These are phyloP conservation scores for Fusarium sublunatum DNA, from an alignment of 2,329 filamentous ascomycete species.

Conservation along the genomic window DNA sequence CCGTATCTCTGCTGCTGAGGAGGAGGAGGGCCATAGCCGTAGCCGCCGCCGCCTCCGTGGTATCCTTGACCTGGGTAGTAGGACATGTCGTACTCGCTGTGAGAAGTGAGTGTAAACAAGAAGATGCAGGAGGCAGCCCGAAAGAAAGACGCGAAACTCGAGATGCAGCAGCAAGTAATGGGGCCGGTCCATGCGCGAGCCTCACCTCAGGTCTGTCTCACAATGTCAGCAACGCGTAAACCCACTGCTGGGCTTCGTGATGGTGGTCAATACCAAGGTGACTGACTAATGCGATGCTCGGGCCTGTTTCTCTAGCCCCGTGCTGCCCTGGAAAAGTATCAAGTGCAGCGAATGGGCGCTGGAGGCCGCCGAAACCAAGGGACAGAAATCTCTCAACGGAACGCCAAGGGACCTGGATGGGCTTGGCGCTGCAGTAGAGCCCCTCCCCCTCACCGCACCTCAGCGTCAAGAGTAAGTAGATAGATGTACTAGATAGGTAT, in stretches of 20 bases:
- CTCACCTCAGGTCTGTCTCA: slow-evolving; percentile 9
- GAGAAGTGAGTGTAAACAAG: slow-evolving; percentile 6
- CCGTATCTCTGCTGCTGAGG: slow-evolving; percentile 41
- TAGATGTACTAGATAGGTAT: slow-evolving; percentile 24
- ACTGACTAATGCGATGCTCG: not conserved
- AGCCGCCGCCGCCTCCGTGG: slow-evolving; percentile 49
- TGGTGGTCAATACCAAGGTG: no score
- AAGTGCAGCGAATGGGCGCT: not conserved
- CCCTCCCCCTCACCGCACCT: slow-evolving; percentile 40
- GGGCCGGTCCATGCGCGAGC: slow-evolving; percentile 7
- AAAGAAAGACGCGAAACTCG: slow-evolving; percentile 15
- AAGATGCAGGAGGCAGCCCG: slow-evolving; percentile 25
- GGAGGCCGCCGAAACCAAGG: slow-evolving; percentile 29
- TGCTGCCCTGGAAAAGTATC: slow-evolving; percentile 22
- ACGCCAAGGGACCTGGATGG: slow-evolving; percentile 36
- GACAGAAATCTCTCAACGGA: slow-evolving; percentile 2
- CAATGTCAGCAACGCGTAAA: not conserved
- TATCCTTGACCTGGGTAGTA: slow-evolving; percentile 57
- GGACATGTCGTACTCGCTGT: slow-evolving; percentile 48
- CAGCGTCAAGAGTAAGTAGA: slow-evolving; percentile 26
- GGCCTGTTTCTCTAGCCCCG: slow-evolving; percentile 24
- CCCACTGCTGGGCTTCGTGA: slow-evolving; percentile 1
- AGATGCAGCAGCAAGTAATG: slow-evolving; percentile 21
- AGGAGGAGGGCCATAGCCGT: slow-evolving; percentile 45
- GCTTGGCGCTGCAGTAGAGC: slow-evolving; percentile 37